phyloP scores from a whole-genome alignment of 2,329 filamentous ascomycete genomes.

The Diaporthe capsici region DNA sequence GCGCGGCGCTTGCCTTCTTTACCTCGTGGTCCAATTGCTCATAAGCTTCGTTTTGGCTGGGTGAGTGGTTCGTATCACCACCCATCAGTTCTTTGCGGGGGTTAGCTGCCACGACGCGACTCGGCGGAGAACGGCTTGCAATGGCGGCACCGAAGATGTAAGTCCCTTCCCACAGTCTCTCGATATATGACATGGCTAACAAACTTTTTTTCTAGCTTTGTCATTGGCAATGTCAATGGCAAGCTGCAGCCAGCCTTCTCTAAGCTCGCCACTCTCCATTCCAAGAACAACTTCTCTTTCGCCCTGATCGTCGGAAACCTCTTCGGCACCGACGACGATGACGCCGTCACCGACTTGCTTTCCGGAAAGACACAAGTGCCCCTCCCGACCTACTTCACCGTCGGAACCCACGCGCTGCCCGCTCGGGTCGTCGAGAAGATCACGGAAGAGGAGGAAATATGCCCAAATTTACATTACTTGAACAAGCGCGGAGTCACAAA shows the following conservation, averaged over 20 bases:
- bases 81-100: background rate
- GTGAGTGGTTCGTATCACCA: background rate
- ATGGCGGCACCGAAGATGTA: conserved; percentile 41
- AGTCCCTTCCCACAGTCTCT: background rate
- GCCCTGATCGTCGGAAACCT: conserved; percentile 88
- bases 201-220: conserved; percentile 68
- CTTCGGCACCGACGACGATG: conserved; percentile 74
- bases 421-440: conserved; percentile 79
- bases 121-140: background rate
- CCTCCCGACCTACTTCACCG: conserved; percentile 90
- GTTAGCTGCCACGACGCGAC: background rate
- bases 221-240: conserved; percentile 87
- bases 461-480: conserved; percentile 91
- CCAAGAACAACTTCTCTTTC: conserved; percentile 90
- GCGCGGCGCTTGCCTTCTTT: background rate
- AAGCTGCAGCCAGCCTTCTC: conserved; percentile 81
- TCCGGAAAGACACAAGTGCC: conserved; percentile 80
- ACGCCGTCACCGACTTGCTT: conserved; percentile 74
- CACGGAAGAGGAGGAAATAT: conserved; percentile 80
- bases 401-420: conserved; percentile 82
- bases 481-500: conserved; percentile 90
- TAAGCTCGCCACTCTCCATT: conserved; percentile 84
- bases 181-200: background rate
- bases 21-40: background rate
- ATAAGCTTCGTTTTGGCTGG: background rate